Conservation (phyloP, 2,329 filamentous ascomycete species). For the Apiospora aurea region DNA sequence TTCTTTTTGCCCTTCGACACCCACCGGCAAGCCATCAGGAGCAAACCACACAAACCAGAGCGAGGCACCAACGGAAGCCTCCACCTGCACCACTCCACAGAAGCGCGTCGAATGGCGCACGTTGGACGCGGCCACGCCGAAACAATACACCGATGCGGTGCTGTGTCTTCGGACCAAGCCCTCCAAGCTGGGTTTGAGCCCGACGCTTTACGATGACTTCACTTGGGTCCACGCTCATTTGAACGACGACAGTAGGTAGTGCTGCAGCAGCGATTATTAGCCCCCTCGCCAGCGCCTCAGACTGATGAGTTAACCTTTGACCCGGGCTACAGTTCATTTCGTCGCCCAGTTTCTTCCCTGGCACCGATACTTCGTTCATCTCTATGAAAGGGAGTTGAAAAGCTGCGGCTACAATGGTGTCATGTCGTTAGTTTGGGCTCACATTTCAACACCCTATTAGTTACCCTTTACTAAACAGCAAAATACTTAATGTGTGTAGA, state of each 20-base stretch:
- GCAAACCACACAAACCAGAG: too few species aligned
- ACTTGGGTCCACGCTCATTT: constrained; percentile 2
- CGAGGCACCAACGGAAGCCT: too few species aligned
- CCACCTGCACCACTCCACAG: background rate
- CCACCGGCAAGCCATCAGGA: too few species aligned
- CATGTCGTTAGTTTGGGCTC: background rate
- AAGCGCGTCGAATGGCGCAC: constrained; percentile 20
- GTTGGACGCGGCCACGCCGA: background rate
- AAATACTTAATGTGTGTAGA: background rate
- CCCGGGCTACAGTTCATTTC: background rate
- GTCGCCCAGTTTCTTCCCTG: constrained; percentile 12
- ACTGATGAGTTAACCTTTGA: background rate
- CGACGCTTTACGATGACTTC: constrained; percentile 18
- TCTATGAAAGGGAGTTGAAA: background rate
- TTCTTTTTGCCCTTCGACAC: too few species aligned
- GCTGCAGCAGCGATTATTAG: background rate
- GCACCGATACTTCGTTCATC: background rate
- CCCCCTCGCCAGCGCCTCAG: background rate
- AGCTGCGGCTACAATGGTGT: background rate
- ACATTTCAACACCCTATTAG: background rate
- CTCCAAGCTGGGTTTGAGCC: background rate
- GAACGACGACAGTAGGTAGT: background rate
- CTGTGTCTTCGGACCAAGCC: constrained; percentile 20
- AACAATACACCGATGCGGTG: constrained; percentile 10
- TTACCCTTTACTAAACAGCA: too few species aligned